These are phyloP conservation scores for Corylus avellana DNA, from an alignment of 306 rosid species.

Conservation along the genomic window DNA sequence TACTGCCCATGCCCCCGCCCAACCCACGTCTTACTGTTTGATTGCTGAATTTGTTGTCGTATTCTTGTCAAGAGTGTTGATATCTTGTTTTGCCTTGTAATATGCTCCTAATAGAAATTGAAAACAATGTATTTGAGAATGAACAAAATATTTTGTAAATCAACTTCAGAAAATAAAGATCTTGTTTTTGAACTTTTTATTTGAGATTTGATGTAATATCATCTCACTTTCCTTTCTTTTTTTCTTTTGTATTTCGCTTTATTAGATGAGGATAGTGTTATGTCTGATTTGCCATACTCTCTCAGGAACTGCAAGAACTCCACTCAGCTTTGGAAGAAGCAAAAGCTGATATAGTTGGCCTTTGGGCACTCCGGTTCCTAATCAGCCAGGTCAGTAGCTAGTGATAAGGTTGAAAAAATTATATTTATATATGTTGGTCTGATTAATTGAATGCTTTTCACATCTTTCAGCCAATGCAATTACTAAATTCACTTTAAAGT, in stretches of 20 bases:
- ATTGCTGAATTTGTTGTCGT: neutral
- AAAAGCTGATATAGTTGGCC: slow-evolving; percentile 97
- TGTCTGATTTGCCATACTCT: neutral
- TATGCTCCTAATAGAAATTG: too few relatives aligned
- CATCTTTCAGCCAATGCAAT: neutral
- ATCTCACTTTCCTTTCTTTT: neutral
- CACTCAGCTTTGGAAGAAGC: slow-evolving; percentile 95
- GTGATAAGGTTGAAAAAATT: neutral
- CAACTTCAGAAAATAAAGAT: neutral
- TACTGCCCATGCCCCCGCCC: neutral
- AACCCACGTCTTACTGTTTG: neutral
- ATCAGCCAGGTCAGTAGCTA: slow-evolving; percentile 56
- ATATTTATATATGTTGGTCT: neutral
- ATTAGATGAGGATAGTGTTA: neutral
- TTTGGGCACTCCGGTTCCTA: slow-evolving; percentile 84
- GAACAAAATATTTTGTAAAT: too few relatives aligned
- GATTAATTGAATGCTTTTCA: slow-evolving; percentile 8
- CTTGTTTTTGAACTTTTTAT: too few relatives aligned
- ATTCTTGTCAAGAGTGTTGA: too few relatives aligned
- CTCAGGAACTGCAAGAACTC: slow-evolving; percentile 90
- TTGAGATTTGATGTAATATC: neutral
- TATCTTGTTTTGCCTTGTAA: too few relatives aligned
- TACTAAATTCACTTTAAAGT: neutral
- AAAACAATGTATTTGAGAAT: too few relatives aligned
- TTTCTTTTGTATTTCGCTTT: neutral